Conservation (phyloP, 2,329 filamentous ascomycete species). For the Geoglossum cookeanum region DNA sequence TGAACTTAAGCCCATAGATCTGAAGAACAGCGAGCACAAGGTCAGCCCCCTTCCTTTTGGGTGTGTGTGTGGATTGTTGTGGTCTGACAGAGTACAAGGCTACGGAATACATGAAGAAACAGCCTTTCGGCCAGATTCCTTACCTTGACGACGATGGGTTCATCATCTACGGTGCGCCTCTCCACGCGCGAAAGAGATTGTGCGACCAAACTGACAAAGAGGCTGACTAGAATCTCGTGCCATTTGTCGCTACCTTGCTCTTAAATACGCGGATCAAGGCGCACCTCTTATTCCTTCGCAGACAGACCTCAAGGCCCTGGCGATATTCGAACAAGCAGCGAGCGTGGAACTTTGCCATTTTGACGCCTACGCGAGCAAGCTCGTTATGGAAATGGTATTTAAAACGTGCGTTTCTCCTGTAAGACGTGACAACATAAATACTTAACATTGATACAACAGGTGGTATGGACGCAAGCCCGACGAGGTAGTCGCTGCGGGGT, state of each 20-base stretch:
- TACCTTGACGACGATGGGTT: slow-evolving; percentile 1
- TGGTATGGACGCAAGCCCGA: not conserved
- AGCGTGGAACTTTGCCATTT: not conserved
- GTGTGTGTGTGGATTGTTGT: not conserved
- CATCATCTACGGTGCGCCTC: not conserved
- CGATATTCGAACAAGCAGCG: slow-evolving; percentile 1
- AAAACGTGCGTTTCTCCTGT: not conserved
- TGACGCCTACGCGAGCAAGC: not conserved
- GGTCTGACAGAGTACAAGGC: not conserved
- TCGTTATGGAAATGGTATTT: not conserved
- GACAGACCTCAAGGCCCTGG: not conserved
- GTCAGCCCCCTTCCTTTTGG: not conserved
- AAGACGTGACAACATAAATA: too few relatives aligned
- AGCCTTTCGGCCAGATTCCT: slow-evolving; percentile 1
- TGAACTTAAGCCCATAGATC: not conserved
- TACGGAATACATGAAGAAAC: not conserved
- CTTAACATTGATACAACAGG: not conserved
- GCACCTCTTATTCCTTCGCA: not conserved
- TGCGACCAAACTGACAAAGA: not conserved
- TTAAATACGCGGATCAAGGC: slow-evolving; percentile 1
- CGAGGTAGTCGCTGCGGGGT: not conserved
- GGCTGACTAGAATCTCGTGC: not conserved
- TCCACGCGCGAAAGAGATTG: not conserved
- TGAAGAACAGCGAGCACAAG: not conserved
- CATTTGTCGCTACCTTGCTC: not conserved